These are phyloP conservation scores for Suhomyces sp. DNA, from an alignment of 805 yeast genomes.

Conservation along the genomic window DNA sequence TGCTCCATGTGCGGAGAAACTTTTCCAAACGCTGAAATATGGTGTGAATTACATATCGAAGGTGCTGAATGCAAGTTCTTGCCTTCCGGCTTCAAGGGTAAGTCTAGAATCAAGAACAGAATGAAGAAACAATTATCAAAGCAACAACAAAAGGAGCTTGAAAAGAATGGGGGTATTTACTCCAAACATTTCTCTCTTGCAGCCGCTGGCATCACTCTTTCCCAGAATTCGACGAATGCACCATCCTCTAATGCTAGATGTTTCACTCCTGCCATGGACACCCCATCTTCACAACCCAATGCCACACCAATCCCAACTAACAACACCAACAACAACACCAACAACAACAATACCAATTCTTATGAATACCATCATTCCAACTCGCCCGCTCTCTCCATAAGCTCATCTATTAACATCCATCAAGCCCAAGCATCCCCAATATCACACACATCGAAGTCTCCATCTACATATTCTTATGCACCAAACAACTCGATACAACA, in stretches of 20 bases:
- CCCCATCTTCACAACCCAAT: constrained; percentile 1
- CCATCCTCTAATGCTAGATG: not conserved
- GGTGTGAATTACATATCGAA: constrained; percentile 53
- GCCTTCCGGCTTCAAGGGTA: constrained; percentile 45
- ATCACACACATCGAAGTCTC: not conserved
- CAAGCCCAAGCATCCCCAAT: constrained; percentile 1
- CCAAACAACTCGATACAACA: not conserved
- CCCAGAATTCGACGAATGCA: not conserved
- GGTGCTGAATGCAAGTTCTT: constrained; percentile 48
- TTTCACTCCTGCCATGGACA: constrained; percentile 3
- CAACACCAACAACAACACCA: constrained; percentile 16
- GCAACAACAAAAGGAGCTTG: constrained; percentile 16
- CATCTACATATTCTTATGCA: not conserved
- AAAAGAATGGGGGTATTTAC: constrained; percentile 12
- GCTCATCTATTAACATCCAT: constrained; percentile 6
- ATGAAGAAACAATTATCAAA: constrained; percentile 38
- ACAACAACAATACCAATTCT: constrained; percentile 1
- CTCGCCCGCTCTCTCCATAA: constrained; percentile 6
- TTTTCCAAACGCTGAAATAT: constrained; percentile 48
- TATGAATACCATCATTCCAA: constrained; percentile 3
- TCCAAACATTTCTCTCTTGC: constrained; percentile 8
- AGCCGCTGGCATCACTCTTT: constrained; percentile 1
- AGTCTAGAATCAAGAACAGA: constrained; percentile 43
- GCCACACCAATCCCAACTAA: constrained; percentile 13
- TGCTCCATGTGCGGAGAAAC: constrained; percentile 56